Evolutionary conservation across 805 yeast species (phyloP).

Genomic region (Kuraishia piskuri): DNA sequence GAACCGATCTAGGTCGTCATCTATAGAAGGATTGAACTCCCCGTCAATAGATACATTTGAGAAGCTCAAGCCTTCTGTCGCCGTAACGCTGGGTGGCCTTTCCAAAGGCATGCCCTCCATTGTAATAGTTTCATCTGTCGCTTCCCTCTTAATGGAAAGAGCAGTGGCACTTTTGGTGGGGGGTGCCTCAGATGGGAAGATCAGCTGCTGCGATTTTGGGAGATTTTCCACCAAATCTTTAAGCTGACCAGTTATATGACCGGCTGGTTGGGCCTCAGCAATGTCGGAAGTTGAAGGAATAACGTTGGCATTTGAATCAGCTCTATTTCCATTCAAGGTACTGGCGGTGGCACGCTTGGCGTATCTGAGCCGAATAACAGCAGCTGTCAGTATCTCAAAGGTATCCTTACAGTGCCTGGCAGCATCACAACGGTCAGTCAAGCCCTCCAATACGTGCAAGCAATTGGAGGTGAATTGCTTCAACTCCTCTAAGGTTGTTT

Average conservation of each 20-base stretch:
- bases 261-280: conserved; percentile 22
- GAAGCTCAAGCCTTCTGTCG: not conserved
- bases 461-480: conserved; percentile 42
- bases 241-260: conserved; percentile 30
- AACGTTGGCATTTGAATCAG: conserved; percentile 16
- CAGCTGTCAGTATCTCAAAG: conserved; percentile 64
- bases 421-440: conserved; percentile 69
- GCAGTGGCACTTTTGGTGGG: not conserved
- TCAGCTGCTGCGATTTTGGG: conserved; percentile 10
- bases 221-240: conserved; percentile 27
- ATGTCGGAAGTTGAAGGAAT: conserved; percentile 20
- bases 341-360: conserved; percentile 22
- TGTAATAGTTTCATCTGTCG: not conserved
- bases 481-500: conserved; percentile 37
- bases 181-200: not conserved
- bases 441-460: conserved; percentile 46
- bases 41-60: not conserved
- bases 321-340: conserved; percentile 7
- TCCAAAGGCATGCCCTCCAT: not conserved
- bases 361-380: conserved; percentile 53
- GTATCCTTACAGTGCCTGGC: conserved; percentile 65
- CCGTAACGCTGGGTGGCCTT: not conserved
- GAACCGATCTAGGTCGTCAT: conserved; percentile 32
- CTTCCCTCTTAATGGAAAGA: not conserved
- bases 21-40: conserved; percentile 3